Base-by-base conservation (phyloP, 2,329 filamentous ascomycete genomes). In the Cercospora janseana region DNA sequence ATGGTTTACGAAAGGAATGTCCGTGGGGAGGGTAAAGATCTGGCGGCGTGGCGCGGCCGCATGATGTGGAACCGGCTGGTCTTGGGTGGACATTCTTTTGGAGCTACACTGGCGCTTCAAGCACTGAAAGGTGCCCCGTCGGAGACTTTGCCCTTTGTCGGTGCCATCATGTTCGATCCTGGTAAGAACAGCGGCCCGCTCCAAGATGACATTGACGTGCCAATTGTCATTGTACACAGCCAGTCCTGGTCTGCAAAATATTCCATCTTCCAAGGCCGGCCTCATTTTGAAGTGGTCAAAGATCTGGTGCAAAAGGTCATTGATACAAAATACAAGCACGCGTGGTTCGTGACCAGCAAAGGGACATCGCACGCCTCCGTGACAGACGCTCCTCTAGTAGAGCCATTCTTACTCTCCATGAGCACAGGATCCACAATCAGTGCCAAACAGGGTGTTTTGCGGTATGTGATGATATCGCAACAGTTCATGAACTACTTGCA, bases 351-450 rank as follows among this genome's bases (percentile, higher is more conserved):
- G 60, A 75, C 72, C 0, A 58, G 71, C 3, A 61, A 64, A 58
- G 64, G 63, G 55, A 66, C 57, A 2, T 56, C 80, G 0, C 83
- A 87, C 59, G 81, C 83, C 0, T 80, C 77, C 7, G 79, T 85
- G 15, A 85, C 83, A 0, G 83, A 86, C 60, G 83, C 83, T 12
- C 82, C 83, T 0, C 70, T 86, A 2, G 74, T 87, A 6, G 77
- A 85, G 53, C 83, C 83, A 0, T 68, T 77, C 43, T 68, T 86
- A 21, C 71, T 86, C 35, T 75, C 78, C 49, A 78, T 79, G 70
- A 79, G 80, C 0, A 85, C 82, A 0, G 80, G 81, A 0, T 79
- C 82, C 0, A 77, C 72, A 1, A 74, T 84, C n/a, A 70, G 81
- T 46, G 77, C 77, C 1, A 72, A 71, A 34, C 73, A 80, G 49